Conservation (phyloP, 768 basidiomycete genomes). For the Suillus subalutaceus region DNA sequence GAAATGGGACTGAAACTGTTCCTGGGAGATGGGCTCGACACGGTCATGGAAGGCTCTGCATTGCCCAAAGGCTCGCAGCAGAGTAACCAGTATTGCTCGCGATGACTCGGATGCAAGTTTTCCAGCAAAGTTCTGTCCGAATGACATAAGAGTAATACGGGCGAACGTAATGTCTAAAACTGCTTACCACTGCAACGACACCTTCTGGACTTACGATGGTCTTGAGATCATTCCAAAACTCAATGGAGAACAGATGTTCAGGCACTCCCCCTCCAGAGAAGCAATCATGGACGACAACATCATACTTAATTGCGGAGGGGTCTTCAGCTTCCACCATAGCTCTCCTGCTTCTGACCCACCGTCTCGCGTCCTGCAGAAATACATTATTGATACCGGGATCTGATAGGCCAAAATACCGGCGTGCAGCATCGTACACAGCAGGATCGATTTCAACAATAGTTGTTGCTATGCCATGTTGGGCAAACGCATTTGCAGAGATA, state of each 20-base stretch:
- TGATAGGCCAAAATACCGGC: conserved; percentile 77
- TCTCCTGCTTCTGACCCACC: conserved; percentile 58
- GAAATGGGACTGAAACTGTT: conserved; percentile 54
- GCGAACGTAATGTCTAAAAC: not conserved
- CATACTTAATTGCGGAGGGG: conserved; percentile 42
- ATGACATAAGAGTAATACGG: conserved; percentile 7
- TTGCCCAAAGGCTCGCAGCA: conserved; percentile 68
- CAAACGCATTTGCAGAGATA: conserved; percentile 76
- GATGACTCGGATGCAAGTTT: conserved; percentile 60
- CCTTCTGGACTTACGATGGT: conserved; percentile 67
- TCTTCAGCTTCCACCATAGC: conserved; percentile 25
- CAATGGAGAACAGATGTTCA: conserved; percentile 76
- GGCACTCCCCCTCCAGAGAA: conserved; percentile 96
- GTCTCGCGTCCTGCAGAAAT: conserved; percentile 77
- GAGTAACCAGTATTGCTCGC: conserved; percentile 67
- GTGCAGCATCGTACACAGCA: conserved; percentile 83
- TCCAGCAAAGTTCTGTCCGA: conserved; percentile 82
- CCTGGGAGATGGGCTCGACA: conserved; percentile 44
- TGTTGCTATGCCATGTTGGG: conserved; percentile 65
- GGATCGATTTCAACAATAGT: conserved; percentile 95
- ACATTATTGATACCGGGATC: conserved; percentile 61
- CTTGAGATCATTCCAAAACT: conserved; percentile 81
- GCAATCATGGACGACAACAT: conserved; percentile 86
- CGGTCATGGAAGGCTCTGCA: conserved; percentile 87
- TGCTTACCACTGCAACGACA: conserved; percentile 77